Evolutionary conservation across 2,329 filamentous ascomycete genomes (phyloP).

Genomic region (Dendryphion nanum): DNA sequence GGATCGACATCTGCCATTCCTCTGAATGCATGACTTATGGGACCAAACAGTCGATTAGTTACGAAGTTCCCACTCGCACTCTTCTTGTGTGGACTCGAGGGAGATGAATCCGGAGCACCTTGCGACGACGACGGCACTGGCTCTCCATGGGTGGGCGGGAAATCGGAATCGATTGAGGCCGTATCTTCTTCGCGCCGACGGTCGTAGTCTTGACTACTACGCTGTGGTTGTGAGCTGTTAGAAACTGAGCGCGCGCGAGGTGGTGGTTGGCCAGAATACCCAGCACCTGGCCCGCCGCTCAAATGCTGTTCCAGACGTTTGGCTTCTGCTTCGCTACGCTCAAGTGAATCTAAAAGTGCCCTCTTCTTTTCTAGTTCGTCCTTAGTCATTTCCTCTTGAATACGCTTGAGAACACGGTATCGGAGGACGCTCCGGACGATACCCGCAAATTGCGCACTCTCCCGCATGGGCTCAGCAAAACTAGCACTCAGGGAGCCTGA

Average conservation of each 20-base stretch:
- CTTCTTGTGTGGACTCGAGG: conserved; percentile 64
- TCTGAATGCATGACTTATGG: conserved; percentile 91
- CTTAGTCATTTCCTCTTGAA: conserved; percentile 95
- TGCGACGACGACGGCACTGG: conserved; percentile 67
- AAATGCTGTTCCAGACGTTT: conserved; percentile 93
- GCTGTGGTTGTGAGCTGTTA: conserved; percentile 47
- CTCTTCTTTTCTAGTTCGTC: conserved; percentile 91
- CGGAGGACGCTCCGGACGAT: conserved; percentile 86
- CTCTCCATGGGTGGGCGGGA: conserved; percentile 84
- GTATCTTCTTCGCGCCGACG: conserved; percentile 66
- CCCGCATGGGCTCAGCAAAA: conserved; percentile 96
- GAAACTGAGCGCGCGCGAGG: conserved; percentile 68
- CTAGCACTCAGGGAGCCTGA: conserved; percentile 84
- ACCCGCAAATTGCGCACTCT: conserved; percentile 94
- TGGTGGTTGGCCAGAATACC: conserved; percentile 55
- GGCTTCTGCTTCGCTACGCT: conserved; percentile 89
- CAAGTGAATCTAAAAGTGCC: conserved; percentile 78
- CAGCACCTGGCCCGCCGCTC: conserved; percentile 56
- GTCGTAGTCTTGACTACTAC: conserved; percentile 41
- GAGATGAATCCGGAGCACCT: conserved; percentile 54
- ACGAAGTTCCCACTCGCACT: conserved; percentile 80
- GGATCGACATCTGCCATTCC: conserved; percentile 96
- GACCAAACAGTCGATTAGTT: conserved; percentile 88
- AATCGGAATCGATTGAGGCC: conserved; percentile 92
- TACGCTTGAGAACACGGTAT: conserved; percentile 87